These are phyloP conservation scores for Clarireedia hainanense DNA, from an alignment of 2,329 filamentous ascomycete species.

Conservation along the genomic window DNA sequence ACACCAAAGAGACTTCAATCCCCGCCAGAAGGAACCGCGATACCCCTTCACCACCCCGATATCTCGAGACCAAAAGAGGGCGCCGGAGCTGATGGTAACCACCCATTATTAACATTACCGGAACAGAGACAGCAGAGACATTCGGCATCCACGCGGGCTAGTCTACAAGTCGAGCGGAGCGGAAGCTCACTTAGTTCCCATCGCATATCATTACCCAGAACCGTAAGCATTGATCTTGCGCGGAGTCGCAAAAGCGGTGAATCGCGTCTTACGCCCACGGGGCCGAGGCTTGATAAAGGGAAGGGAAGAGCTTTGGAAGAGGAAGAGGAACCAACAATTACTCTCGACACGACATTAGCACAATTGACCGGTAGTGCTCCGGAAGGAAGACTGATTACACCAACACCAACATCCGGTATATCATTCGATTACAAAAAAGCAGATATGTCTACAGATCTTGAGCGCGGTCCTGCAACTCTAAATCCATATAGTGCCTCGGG, in stretches of 20 bases:
- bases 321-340: slow-evolving; percentile 8
- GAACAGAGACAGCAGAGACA: slow-evolving; percentile 47
- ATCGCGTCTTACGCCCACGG: slow-evolving; percentile 11
- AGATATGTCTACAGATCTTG: slow-evolving; percentile 26
- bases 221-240: slow-evolving; percentile 27
- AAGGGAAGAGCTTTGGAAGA: slow-evolving; percentile 23
- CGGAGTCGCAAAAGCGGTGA: slow-evolving; percentile 24
- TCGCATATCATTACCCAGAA: slow-evolving; percentile 26
- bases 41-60: slow-evolving; percentile 28
- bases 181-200: slow-evolving; percentile 25
- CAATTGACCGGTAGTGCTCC: slow-evolving; percentile 9
- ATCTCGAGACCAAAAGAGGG: slow-evolving; percentile 20
- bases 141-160: slow-evolving; percentile 35
- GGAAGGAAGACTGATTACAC: slow-evolving; percentile 4
- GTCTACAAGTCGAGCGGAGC: slow-evolving; percentile 40
- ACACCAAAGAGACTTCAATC: slow-evolving; percentile 13
- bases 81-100: slow-evolving; percentile 25
- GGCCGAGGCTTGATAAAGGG: slow-evolving; percentile 21
- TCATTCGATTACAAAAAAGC: slow-evolving; percentile 22
- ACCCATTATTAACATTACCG: slow-evolving; percentile 48
- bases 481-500: slow-evolving; percentile 18
- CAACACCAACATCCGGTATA: slow-evolving; percentile 14
- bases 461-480: slow-evolving; percentile 23
- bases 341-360: slow-evolving; percentile 1
- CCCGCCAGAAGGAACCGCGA: slow-evolving; percentile 18